A percentile compares a stretch with the other conserved stretches of the same genome.
phyloP scores from a whole-genome alignment of 164 flowering plant genomes.

The Nymphaea thermarum region DNA sequence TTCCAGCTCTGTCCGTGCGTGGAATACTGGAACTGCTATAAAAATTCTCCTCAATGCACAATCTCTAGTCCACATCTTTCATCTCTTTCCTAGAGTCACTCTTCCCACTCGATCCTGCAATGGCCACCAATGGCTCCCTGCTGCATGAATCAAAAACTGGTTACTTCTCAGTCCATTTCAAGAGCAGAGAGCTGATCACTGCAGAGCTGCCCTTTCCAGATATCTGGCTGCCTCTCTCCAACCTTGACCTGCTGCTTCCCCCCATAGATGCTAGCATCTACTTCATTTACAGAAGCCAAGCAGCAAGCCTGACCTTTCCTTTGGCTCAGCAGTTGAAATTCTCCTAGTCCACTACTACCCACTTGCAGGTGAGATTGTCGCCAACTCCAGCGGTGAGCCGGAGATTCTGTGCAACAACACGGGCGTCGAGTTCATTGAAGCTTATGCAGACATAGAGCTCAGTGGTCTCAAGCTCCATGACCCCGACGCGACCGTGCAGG shows the following conservation, averaged over 20 bases:
- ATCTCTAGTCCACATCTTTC: no score
- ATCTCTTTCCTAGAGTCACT: no score
- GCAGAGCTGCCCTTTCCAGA: constrained; percentile 14
- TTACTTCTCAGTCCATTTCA: not conserved
- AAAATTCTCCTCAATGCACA: no score
- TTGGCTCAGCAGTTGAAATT: constrained; percentile 2
- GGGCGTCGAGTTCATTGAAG: constrained; percentile 33
- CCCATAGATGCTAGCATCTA: constrained; percentile 22
- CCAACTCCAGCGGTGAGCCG: constrained; percentile 9
- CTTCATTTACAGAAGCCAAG: constrained; percentile 17
- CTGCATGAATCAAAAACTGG: not conserved
- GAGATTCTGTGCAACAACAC: constrained; percentile 28
- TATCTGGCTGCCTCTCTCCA: constrained; percentile 26
- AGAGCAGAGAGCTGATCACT: not conserved
- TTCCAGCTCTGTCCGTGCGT: no score
- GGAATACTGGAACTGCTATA: no score
- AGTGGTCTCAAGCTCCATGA: constrained; percentile 20
- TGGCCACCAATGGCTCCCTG: not conserved
- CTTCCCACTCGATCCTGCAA: no score
- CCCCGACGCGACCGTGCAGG: constrained; percentile 26
- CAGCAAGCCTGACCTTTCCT: not conserved
- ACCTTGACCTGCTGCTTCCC: constrained; percentile 32
- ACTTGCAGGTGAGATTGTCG: constrained; percentile 17
- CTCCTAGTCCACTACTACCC: constrained; percentile 18
- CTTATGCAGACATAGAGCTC: constrained; percentile 26